Evolutionary conservation across 2,329 filamentous ascomycete species (phyloP), one percentile per base, ranked within the genome.

Genomic region (Macrophomina pseudophaseolina): DNA sequence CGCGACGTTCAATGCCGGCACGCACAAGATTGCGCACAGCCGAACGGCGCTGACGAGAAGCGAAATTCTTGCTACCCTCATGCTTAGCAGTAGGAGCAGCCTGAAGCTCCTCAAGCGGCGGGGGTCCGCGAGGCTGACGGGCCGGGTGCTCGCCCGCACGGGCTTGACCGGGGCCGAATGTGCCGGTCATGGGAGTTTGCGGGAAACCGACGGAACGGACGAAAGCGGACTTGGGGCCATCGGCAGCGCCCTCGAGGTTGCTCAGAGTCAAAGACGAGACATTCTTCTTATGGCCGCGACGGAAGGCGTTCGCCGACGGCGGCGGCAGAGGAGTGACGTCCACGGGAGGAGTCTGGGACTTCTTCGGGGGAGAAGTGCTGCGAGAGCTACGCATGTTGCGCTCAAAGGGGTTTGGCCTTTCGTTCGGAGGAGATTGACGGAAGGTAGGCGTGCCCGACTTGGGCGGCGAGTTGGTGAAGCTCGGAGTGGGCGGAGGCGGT

Each of bases 21-120:
- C 92, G 91, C 69, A 97, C 92, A 59, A 99, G 87, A 76, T 93
- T 97, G 82, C 94, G 90, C 52, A 99, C 89, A 32, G 95, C 95
- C 73, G 91, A 93, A 70, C 94, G 93, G 68, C 95, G 93, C 74
- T 96, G 94, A 69, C 95, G 93, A 66, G 93, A 89, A 11, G 91
- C 91, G 80, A 99, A 99, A 83, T 99, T 99, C 87, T 97, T 84
- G 88, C 94, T 97, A 30, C 94, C 95, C 78, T 98, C 94, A 70
- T 94, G 88, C 82, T 93, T 97, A 71, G 92, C 90, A 8, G 94
- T 98, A 1, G 95, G 95, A 81, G 94, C 95, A 23, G 90, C 86
- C 74, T 90, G 88, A 68, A 99, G 88, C 81, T 99, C 95, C 71
- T 99, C 95, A 60, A 98, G 86, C 14, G 92, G 89, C 14, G 95